Conservation (phyloP, 148 eudicot genomes). For the Vaccinium myrtillus region DNA sequence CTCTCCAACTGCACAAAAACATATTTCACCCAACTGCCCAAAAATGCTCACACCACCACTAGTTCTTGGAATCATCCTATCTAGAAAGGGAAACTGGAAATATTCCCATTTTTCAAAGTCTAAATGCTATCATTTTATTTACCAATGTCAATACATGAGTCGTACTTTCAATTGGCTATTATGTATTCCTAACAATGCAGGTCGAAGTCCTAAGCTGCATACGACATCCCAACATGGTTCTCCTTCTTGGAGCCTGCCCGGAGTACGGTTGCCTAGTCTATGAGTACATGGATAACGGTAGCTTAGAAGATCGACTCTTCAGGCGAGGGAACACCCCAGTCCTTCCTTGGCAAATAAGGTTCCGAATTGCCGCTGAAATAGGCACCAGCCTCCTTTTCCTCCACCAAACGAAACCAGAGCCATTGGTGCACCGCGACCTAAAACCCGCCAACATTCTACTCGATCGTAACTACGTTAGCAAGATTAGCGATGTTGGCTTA, state of each 20-base stretch:
- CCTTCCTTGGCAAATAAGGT: conserved; percentile 41
- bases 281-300: conserved; percentile 46
- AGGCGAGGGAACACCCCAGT: conserved; percentile 35
- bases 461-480: conserved; percentile 41
- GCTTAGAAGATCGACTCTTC: conserved; percentile 44
- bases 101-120: neutral
- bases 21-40: neutral
- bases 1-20: neutral
- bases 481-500: conserved; percentile 44
- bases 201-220: conserved; percentile 46
- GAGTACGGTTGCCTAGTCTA: conserved; percentile 48
- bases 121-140: neutral
- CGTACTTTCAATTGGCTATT: neutral
- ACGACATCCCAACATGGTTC: conserved; percentile 50
- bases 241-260: conserved; percentile 47
- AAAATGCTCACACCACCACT: neutral
- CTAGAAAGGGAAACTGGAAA: neutral
- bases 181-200: conserved; percentile 16
- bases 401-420: conserved; percentile 47
- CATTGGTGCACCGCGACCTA: conserved; percentile 42
- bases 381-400: conserved; percentile 43
- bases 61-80: neutral
- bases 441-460: conserved; percentile 43
- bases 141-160: neutral
- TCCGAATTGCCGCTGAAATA: conserved; percentile 39